Base-by-base conservation (phyloP, 2,329 filamentous ascomycete genomes). In the Penicillium glabrum region DNA sequence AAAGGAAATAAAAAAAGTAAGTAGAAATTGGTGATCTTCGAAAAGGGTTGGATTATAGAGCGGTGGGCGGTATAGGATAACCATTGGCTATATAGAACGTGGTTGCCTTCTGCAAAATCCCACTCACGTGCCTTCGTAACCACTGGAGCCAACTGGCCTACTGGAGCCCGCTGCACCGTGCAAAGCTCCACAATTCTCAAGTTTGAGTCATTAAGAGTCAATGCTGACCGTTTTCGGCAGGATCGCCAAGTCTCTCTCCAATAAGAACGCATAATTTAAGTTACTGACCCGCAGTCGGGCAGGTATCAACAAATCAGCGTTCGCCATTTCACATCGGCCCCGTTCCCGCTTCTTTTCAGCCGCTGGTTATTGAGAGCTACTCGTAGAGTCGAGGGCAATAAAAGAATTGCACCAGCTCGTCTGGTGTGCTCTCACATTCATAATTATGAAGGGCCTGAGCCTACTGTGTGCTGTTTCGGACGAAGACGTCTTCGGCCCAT, bases 401-500 rank as follows among this genome's bases (percentile, higher is more conserved):
- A 6, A 46, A 46, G 23, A n/a, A 46, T 46, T 27, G 44, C 44
- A 27, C 26, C 23, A 23, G 23, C 23, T 46, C 44, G 23, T 16
- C 44, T 46, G 26, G 23, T 46, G 23, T 27, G 44, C 33, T 23
- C 47, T 50, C 33, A 46, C 43, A 19, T 24, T 46, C 21, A 52
- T 31, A 41, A 48, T 33, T 31, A 60, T 57, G 61, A 59, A 37
- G 41, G 23, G 41, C 35, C 27, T 41, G 29, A 33, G 39, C n/a
- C 53, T 43, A 27, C 46, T 43, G 26, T 66, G 63, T 53, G 57
- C 62, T 5, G 46, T 57, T 31, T 57, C 46, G 14, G 56, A 61
- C 21, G 62, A 69, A 41, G 61, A 71, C 48, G 46, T 49, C 14
- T 72, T 72, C 43, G 69, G 69, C 19, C 68, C 69, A 45, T 56